A percentile compares a stretch with the other conserved stretches of the same genome.
Conservation (phyloP, 179 eudicot genomes). For the Spergularia azorica region DNA sequence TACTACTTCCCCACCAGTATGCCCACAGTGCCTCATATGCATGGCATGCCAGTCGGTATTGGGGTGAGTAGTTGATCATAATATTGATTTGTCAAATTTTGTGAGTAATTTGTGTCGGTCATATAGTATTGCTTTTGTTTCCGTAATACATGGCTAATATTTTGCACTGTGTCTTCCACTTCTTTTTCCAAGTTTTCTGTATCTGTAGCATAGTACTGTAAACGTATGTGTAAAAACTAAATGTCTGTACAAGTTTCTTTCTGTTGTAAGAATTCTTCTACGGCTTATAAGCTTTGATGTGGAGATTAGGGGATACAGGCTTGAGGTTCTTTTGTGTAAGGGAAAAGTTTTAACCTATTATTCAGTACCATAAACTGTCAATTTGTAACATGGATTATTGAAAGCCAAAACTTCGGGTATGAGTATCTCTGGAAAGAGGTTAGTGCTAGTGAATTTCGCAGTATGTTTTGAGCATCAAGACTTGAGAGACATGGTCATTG, state of each 20-base stretch:
- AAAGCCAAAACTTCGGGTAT: too few species aligned
- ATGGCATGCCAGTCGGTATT: conserved; percentile 81
- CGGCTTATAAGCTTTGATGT: background rate
- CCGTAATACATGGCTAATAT: background rate
- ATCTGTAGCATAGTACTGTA: too few species aligned
- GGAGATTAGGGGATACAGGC: background rate
- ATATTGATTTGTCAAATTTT: background rate
- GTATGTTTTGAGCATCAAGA: background rate
- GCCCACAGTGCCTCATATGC: conserved; percentile 67
- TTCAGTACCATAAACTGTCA: background rate
- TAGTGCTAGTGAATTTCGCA: too few species aligned
- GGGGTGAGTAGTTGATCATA: conserved; percentile 63
- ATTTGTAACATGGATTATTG: too few species aligned
- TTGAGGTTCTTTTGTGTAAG: background rate
- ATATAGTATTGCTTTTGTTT: background rate
- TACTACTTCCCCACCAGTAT: conserved; percentile 67
- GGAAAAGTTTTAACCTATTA: background rate
- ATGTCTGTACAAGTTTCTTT: background rate
- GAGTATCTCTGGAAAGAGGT: too few species aligned
- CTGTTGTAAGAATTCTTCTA: background rate
- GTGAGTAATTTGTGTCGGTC: background rate
- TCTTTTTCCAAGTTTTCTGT: too few species aligned
- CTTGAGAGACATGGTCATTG: background rate
- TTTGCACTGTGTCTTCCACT: too few species aligned
- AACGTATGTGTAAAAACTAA: too few species aligned